Percentiles rank a stretch among this genome's conserved stretches.
These are phyloP conservation scores for Scalesia atractyloides DNA, from an alignment of 129 eudicot genomes.

Conservation along the genomic window DNA sequence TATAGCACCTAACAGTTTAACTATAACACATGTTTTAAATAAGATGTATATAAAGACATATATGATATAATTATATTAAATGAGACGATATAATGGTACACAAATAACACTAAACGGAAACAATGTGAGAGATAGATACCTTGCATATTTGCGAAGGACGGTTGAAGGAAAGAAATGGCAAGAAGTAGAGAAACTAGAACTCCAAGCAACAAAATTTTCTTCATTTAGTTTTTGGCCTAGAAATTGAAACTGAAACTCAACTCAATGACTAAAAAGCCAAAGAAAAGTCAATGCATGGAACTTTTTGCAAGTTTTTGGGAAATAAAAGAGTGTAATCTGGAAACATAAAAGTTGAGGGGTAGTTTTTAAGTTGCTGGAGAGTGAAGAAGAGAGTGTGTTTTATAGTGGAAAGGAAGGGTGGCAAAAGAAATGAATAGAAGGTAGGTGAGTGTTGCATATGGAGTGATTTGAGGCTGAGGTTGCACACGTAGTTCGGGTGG, in stretches of 20 bases:
- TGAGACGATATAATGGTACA: neutral
- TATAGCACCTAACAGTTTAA: neutral
- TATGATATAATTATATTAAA: neutral
- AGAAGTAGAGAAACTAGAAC: conserved; percentile 34
- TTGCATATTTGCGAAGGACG: conserved; percentile 35
- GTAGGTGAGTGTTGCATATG: conserved; percentile 41
- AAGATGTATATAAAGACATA: neutral
- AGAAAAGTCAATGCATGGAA: neutral
- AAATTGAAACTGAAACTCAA: conserved; percentile 8
- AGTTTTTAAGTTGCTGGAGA: conserved; percentile 17
- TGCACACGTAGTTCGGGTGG: conserved; percentile 35
- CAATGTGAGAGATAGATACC: neutral
- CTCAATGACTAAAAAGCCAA: conserved; percentile 11
- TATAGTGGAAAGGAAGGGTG: conserved; percentile 33
- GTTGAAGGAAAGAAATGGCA: conserved; percentile 24
- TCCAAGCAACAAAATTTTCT: conserved; percentile 34
- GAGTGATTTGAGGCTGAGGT: conserved; percentile 39
- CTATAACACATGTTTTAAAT: neutral
- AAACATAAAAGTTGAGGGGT: conserved; percentile 22
- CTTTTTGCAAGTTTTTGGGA: conserved; percentile 20
- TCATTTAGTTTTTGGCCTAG: conserved; percentile 12
- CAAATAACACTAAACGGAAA: neutral
- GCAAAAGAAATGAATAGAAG: conserved; percentile 32
- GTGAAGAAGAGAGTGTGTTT: conserved; percentile 29
- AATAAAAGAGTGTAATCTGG: conserved; percentile 6